Conservation (phyloP, 257 asterid species). For the Solanum corneliomulleri region DNA sequence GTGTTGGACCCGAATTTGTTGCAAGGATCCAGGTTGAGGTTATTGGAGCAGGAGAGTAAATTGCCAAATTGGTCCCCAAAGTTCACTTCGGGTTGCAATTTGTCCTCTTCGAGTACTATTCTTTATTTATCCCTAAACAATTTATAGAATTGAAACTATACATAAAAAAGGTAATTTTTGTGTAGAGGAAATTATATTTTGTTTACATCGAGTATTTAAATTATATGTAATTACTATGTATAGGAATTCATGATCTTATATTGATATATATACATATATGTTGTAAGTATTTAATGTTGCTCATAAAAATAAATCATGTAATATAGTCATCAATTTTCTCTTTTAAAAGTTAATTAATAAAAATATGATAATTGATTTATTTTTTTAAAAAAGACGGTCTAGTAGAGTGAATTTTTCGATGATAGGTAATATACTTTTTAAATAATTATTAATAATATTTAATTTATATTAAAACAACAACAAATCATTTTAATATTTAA, state of each 20-base stretch:
- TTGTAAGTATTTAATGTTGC: neutral
- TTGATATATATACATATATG: neutral
- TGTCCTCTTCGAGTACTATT: neutral
- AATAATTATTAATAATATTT: too few species aligned
- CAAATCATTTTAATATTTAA: neutral
- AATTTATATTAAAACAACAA: too few species aligned
- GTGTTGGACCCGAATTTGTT: neutral
- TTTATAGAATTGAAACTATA: too few species aligned
- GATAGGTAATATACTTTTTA: too few species aligned
- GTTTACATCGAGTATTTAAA: too few species aligned
- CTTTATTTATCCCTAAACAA: neutral
- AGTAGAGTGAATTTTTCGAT: too few species aligned
- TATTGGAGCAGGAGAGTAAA: neutral
- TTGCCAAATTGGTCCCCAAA: neutral
- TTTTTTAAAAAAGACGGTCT: too few species aligned
- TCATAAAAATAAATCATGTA: neutral
- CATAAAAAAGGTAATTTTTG: neutral
- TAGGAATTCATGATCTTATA: neutral
- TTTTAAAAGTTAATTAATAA: too few species aligned
- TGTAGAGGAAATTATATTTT: neutral
- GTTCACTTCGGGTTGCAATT: neutral
- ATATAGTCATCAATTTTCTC: neutral
- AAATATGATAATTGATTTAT: too few species aligned
- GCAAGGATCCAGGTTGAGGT: neutral
- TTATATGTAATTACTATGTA: neutral